Base-by-base conservation (phyloP, 352 stramenopile genomes). In the Globisporangium parvum region DNA sequence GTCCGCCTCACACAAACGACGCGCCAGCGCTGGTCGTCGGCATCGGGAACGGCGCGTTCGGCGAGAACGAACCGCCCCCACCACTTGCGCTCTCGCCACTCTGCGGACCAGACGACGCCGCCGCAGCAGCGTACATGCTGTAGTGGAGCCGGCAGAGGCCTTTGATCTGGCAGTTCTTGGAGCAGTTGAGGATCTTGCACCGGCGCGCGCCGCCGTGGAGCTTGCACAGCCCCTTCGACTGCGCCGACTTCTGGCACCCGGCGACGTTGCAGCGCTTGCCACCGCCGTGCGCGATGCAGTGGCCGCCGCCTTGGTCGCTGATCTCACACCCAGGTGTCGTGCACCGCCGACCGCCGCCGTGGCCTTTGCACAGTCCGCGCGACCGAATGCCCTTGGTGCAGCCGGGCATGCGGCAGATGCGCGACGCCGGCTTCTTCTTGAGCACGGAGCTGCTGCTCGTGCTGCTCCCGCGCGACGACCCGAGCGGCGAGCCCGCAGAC, bases 351-450 rank as follows among this genome's bases (percentile, higher is more conserved):
- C 86, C 86, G 28, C 86, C 86, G 14, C 86, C 86, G 66, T 96
- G 86, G 8, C 73, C 81, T 51, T 93, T 93, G 72, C 86, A 96
- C 31, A 94, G 69, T 0, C 86, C 86, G 4, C 79, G 72, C 41
- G 84, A 94, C 26, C 81, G 81, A 53, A 92, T 90, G 20, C 81
- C 80, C 64, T 92, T 91, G n/a, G 68, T 84, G 63, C 84, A 94
- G 2, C 74, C 78, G 9, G 67, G 51, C 60, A 91, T 76, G 45
- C 82, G 84, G 66, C 84, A 94, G 51, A 91, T 86, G 26, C 84
- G 80, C 6, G 80, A 79, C 15, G 75, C 71, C n/a, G 74, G 67
- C 33, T 72, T 82, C 47, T 77, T 80, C 65, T 85, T 88, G 61
- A 67, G 53, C 21, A 52, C 51, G 6, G 55, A 59, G 57, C 68